Percentiles rank a stretch among this genome's conserved stretches.
phyloP scores from a whole-genome alignment of 371 early-diverging fungal genomes.

The Mortierella sp. region DNA sequence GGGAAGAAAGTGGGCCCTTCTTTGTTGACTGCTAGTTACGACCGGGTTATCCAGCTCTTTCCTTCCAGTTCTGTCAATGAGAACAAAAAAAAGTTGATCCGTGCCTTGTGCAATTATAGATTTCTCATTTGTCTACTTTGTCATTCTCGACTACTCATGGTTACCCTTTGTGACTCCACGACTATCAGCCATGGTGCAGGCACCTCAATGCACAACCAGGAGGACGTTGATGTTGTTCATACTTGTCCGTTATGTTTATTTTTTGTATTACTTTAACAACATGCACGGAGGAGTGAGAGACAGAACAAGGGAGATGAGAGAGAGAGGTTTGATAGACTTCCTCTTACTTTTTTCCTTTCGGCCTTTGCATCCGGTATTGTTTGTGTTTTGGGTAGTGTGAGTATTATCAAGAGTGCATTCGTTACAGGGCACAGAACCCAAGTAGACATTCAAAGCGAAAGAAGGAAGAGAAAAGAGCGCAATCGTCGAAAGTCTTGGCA shows the following conservation, averaged over 20 bases:
- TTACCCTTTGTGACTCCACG: too few relatives aligned
- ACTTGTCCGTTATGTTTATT: neutral
- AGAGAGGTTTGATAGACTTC: neutral
- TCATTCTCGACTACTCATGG: neutral
- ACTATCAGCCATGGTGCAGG: too few relatives aligned
- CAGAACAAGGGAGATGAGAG: neutral
- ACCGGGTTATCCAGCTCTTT: neutral
- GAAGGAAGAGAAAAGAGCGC: neutral
- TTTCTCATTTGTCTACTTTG: neutral
- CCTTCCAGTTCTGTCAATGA: neutral
- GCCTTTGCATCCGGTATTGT: slow-evolving; percentile 1
- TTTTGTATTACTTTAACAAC: neutral
- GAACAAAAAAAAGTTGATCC: neutral
- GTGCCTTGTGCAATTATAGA: neutral
- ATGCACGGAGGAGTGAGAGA: neutral
- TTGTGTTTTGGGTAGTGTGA: neutral
- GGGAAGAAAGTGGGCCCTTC: slow-evolving; percentile 5
- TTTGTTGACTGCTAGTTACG: neutral
- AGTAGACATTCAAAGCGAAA: neutral
- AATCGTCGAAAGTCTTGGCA: slow-evolving; percentile 51
- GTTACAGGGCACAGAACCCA: neutral
- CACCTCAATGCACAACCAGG: too few relatives aligned
- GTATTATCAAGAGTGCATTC: neutral
- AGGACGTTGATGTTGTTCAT: neutral
- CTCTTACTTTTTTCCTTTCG: neutral